Base-by-base conservation (phyloP, 2,329 filamentous ascomycete species). In the Aspergillus tamarii region DNA sequence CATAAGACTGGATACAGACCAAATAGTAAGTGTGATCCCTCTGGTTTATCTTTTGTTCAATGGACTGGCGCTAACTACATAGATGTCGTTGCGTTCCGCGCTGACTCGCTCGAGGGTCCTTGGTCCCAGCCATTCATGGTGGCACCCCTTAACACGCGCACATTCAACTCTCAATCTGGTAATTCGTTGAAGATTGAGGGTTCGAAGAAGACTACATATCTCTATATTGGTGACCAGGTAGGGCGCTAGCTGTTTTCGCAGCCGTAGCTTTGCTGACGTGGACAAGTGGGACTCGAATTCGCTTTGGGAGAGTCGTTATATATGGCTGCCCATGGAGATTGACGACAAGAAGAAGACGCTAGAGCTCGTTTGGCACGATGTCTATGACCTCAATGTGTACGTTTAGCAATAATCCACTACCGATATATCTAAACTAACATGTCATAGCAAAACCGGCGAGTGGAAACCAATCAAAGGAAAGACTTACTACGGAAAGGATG, bases 1-100 rank as follows among this genome's bases (percentile, higher is more conserved):
- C 86, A 88, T 66, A 88, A 88, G 77, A 88, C 86, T 0, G 86
- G 86, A 0, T 88, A 88, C 60, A 78, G 86, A n/a, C 86, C 86
- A 0, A 88, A 88, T 58, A 88, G 80, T 76, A 53, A 64, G 71
- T 63, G 26, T 0, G 2, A 28, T 19, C 4, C 3, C 6, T 1
- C 23, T 26, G 23, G 23, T 26, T 26, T 26, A 26, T 2, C 6
- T 9, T 14, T 45, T 28, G 1, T 10, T 4, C 3, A 0, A 16
- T 3, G 16, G 2, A 36, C 14, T 16, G 10, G 12, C 8, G 28
- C 36, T 50, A 12, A 64, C 19, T 4, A 14, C 43, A 45, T 39
- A 81, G 79, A 87, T 58, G 84, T 87, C 1, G 84, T 87, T 7
- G 84, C 83, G 1, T 86, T 86, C 74, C 81, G 84, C 19, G 84